phyloP scores from a whole-genome alignment of 2,329 filamentous ascomycete genomes.

The Colletotrichum spinosum region DNA sequence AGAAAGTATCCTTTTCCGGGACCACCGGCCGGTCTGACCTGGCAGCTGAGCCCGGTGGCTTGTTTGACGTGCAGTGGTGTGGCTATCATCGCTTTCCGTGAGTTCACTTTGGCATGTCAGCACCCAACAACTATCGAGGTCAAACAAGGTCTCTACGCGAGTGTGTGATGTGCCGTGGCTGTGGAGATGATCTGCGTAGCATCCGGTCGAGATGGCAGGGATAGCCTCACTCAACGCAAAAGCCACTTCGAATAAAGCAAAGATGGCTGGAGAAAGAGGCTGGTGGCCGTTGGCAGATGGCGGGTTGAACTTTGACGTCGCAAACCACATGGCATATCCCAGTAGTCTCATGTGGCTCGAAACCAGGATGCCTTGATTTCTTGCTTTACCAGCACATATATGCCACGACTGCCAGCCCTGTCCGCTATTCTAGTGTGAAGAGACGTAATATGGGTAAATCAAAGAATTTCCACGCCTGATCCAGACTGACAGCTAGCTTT shows the following conservation, averaged over 20 bases:
- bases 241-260: not conserved
- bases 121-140: not conserved
- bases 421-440: not conserved
- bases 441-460: not conserved
- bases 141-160: not conserved
- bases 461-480: not conserved
- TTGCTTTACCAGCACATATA: not conserved
- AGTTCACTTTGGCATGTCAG: slow-evolving; percentile 2
- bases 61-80: slow-evolving; percentile 18
- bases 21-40: not conserved
- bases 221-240: not conserved
- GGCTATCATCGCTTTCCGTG: slow-evolving; percentile 13
- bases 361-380: slow-evolving; percentile 16
- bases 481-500: slow-evolving; percentile 18
- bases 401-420: not conserved
- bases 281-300: not conserved
- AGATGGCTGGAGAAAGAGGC: slow-evolving; percentile 1
- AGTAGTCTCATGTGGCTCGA: not conserved
- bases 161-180: slow-evolving; percentile 6
- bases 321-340: slow-evolving; percentile 10
- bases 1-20: not conserved
- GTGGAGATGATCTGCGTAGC: slow-evolving; percentile 21
- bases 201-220: slow-evolving; percentile 19
- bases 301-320: not conserved
- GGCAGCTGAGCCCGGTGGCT: slow-evolving; percentile 5